These are phyloP conservation scores for Oidiodendron maius DNA, from an alignment of 495 filamentous ascomycete species.

Conservation along the genomic window DNA sequence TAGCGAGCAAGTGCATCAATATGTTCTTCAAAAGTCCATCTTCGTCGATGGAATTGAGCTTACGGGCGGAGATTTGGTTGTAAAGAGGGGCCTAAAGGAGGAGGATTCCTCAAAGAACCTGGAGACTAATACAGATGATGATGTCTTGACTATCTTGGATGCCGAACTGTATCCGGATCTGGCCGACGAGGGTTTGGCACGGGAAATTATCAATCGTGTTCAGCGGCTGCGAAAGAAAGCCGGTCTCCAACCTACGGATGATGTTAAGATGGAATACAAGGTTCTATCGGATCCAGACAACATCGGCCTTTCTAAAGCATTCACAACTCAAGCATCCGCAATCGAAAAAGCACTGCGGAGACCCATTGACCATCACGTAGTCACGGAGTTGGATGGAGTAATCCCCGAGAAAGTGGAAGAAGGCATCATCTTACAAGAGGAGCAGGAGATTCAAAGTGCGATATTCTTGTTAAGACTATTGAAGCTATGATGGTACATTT, in stretches of 20 bases:
- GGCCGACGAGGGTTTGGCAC: constrained; percentile 66
- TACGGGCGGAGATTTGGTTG: constrained; percentile 72
- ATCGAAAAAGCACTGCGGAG: constrained; percentile 79
- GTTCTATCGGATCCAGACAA: constrained; percentile 72
- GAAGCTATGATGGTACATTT: constrained; percentile 49
- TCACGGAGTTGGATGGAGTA: constrained; percentile 59
- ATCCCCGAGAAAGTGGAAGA: constrained; percentile 50
- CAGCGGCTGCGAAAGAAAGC: constrained; percentile 80
- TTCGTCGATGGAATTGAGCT: constrained; percentile 79
- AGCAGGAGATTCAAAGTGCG: constrained; percentile 84
- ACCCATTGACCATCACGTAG: constrained; percentile 68
- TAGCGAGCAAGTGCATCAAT: constrained; percentile 66
- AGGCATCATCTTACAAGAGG: constrained; percentile 71
- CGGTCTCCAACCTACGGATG: constrained; percentile 72
- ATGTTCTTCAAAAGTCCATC: constrained; percentile 63
- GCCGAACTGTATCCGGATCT: constrained; percentile 66
- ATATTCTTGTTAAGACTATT: constrained; percentile 79
- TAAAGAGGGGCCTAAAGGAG: constrained; percentile 71
- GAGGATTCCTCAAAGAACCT: constrained; percentile 60
- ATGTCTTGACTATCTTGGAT: constrained; percentile 80
- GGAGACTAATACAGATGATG: constrained; percentile 79
- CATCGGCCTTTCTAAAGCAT: constrained; percentile 67
- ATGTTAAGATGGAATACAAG: constrained; percentile 79
- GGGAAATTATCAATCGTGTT: constrained; percentile 79
- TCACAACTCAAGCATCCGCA: constrained; percentile 56